Percentiles rank a stretch among this genome's conserved stretches.
Evolutionary conservation across 2,329 filamentous ascomycete species (phyloP).

Genomic region (Zalaria obscura): DNA sequence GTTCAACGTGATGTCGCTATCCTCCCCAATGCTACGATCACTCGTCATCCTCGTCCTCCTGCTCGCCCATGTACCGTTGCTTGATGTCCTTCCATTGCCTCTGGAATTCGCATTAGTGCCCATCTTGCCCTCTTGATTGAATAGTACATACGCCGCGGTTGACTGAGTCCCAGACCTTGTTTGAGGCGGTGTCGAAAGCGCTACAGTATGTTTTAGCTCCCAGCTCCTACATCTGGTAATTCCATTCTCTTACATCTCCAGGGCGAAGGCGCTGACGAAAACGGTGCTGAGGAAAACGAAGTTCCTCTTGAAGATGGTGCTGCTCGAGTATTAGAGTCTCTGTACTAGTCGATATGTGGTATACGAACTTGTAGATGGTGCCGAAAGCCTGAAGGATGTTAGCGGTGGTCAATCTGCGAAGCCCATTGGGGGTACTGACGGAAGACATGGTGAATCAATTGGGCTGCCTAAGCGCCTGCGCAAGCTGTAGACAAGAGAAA

Average conservation of each 20-base stretch:
- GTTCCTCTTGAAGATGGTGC: constrained; percentile 76
- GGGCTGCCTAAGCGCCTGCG: constrained; percentile 1
- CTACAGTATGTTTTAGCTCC: constrained; percentile 31
- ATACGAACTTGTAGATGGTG: constrained; percentile 39
- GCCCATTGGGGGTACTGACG: constrained; percentile 28
- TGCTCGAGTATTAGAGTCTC: constrained; percentile 28
- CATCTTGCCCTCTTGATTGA: not conserved
- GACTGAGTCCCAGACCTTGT: constrained; percentile 77
- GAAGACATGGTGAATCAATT: constrained; percentile 37
- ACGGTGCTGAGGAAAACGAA: constrained; percentile 74
- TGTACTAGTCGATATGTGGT: not conserved
- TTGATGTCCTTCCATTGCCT: constrained; percentile 99
- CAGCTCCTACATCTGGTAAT: no score
- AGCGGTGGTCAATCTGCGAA: constrained; percentile 13
- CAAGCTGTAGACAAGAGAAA: not conserved
- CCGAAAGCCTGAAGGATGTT: constrained; percentile 21
- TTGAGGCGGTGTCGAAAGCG: constrained; percentile 66
- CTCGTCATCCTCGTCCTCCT: constrained; percentile 31
- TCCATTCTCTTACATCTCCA: constrained; percentile 64
- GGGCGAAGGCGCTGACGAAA: constrained; percentile 76
- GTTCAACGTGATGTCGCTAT: no score
- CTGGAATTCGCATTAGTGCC: constrained; percentile 35
- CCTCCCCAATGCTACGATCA: not conserved
- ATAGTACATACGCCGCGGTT: constrained; percentile 71
- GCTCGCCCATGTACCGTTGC: constrained; percentile 54